Evolutionary conservation across 2,329 filamentous ascomycete genomes (phyloP), one percentile per base, ranked within the genome.

Genomic region (Erysiphe pulchra): DNA sequence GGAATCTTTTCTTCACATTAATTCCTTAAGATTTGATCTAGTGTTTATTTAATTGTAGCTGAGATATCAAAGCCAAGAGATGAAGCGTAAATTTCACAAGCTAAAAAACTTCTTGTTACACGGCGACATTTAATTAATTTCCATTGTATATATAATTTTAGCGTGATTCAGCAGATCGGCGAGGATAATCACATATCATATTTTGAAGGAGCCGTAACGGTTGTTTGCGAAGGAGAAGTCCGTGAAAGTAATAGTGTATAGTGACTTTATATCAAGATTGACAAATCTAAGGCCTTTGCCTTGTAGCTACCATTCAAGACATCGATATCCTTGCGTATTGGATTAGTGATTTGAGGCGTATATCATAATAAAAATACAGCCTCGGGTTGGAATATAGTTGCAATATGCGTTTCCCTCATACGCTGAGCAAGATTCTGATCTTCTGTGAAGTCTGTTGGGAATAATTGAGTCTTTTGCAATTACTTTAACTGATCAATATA

Each of bases 291-390:
- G n/a, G 8, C 44, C 36, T 31, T 18, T 40, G 14, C 17, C 30
- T 30, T 38, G 9, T 2, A 39, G 10, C 31, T 45, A 34, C 44
- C 36, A 45, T 9, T 38, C 9, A 12, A 45, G 17, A 14, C 33
- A 30, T 39, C 30, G 36, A 18, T 45, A 32, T 45, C 44, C 12
- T 37, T 2, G 13, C 7, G 12, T 14, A 12, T 45, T 28, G 44
- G 44, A 10, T 39, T 11, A 30, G 13, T 45, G 8, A 30, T 16
- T 45, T 45, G 36, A 34, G 44, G 16, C 45, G 45, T 37, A 40
- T 38, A 42, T 2, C 42, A 50, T 11, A 50, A 38, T 18, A 40
- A 12, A 30, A 47, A 49, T n/a, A 41, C 20, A 14, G 45, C 41
- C 17, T 47, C 39, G n/a, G 33, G 49, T 36, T 48, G 40, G 28